Evolutionary conservation across 1,284 basidiomycete genomes (phyloP).

Genomic region (Sporisorium sorghi): DNA sequence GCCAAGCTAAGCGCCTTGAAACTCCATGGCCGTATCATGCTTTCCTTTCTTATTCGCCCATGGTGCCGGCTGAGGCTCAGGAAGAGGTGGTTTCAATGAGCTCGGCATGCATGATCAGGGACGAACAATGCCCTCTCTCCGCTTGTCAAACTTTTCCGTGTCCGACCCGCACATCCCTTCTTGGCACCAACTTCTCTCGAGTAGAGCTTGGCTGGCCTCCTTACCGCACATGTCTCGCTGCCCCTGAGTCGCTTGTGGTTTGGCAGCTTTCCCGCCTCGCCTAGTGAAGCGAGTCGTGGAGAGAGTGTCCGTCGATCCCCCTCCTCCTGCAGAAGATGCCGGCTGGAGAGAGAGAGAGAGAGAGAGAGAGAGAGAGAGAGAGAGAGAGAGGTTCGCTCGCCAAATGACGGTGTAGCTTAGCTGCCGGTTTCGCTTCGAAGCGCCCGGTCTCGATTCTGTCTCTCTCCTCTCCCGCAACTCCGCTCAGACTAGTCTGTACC

Average conservation of each 20-base stretch:
- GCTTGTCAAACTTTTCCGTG: constrained; percentile 14
- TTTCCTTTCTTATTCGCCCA: constrained; percentile 10
- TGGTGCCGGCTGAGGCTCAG: background rate
- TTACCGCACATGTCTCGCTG: constrained; percentile 2
- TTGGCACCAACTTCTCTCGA: constrained; percentile 33
- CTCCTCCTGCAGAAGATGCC: no score
- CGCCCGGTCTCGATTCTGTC: constrained; percentile 10
- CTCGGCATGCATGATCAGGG: constrained; percentile 23
- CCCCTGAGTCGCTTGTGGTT: constrained; percentile 9
- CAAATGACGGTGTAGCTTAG: background rate
- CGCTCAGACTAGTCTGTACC: constrained; percentile 15
- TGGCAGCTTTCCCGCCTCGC: background rate
- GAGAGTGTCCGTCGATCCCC: no score
- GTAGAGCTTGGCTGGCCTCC: constrained; percentile 6
- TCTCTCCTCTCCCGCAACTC: constrained; percentile 14
- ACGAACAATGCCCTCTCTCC: constrained; percentile 9
- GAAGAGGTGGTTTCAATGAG: constrained; percentile 1
- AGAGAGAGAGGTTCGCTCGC: background rate
- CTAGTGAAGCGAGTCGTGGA: background rate
- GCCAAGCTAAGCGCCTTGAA: constrained; percentile 22
- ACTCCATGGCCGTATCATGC: constrained; percentile 1
- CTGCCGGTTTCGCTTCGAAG: background rate
- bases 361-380: no score
- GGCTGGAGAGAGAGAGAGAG: no score
- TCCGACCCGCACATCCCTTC: constrained; percentile 26